Evolutionary conservation across 2,329 filamentous ascomycete species (phyloP), one percentile per base, ranked within the genome.

Genomic region (Blastomyces gilchristii): DNA sequence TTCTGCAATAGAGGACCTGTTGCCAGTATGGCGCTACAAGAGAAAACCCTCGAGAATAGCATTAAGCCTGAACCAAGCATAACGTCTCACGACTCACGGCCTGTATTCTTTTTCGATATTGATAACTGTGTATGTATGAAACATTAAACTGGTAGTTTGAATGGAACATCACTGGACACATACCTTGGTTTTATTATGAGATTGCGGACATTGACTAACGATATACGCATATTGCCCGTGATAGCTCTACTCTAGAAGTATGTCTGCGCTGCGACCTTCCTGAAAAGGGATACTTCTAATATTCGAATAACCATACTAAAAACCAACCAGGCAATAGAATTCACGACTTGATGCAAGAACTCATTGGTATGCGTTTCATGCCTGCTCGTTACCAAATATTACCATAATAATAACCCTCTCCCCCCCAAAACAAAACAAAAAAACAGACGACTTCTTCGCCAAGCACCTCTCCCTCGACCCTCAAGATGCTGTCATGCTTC

Each of bases 71-170:
- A 58, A 37, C n/a, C 54, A 11, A 41, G 18, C 54, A 22, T 25
- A 9, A 37, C 37, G 4, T 8, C 31, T 41, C 9, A 28, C 64
- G 76, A 80, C 67, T 68, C 71, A 65, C 74, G 83, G 66, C 80
- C 82, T 1, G 80, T 89, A 25, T 83, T 86, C 74, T 86, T 85
- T 75, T 97, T 97, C 73, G 94, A 99, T 74, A 97, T 99, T 72
- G 94, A 99, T 81, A 99, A 99, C 73, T 99, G 95, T 77, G 84
- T 86, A 80, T 67, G 83, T 79, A 37, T 62, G 31, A 9, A 14
- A 53, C 39, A 22, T 28, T n/a, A 53, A 37, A 37, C 41, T 31
- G n/a, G 25, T 2, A 3, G 16, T n/a, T 59, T 49, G 2, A 43
- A 37, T 34, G 8, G 14, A 34, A 59, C 31, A 58, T 18, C 25